These are phyloP conservation scores for Solanum commersonii DNA, from an alignment of 257 asterid genomes.

Conservation along the genomic window DNA sequence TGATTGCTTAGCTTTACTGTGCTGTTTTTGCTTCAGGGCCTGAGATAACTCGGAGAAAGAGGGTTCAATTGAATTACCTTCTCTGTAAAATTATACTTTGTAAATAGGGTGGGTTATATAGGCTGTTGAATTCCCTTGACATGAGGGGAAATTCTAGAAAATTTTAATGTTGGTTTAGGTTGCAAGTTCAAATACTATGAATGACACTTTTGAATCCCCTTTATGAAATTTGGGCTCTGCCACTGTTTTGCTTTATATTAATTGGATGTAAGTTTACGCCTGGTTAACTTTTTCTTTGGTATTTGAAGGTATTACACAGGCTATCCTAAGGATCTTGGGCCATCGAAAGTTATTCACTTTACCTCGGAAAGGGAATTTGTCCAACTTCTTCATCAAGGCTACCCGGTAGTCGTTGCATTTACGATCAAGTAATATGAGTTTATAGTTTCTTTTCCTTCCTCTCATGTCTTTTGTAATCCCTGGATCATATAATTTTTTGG, in stretches of 20 bases:
- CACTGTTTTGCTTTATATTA: background rate
- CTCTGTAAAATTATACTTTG: background rate
- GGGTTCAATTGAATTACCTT: background rate
- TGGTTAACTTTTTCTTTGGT: slow-evolving; percentile 2
- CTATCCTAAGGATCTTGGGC: slow-evolving; percentile 90
- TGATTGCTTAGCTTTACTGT: background rate
- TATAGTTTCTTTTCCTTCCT: background rate
- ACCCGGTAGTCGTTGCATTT: slow-evolving; percentile 91
- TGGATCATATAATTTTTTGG: background rate
- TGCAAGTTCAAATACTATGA: background rate
- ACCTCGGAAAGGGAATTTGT: slow-evolving; percentile 92
- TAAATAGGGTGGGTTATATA: background rate
- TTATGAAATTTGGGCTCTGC: background rate
- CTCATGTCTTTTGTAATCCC: background rate
- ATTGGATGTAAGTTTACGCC: background rate
- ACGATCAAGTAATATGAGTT: slow-evolving; percentile 59
- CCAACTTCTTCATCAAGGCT: slow-evolving; percentile 89
- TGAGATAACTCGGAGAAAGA: background rate
- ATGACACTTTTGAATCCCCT: background rate
- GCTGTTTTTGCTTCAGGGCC: background rate
- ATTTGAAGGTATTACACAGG: slow-evolving; percentile 71
- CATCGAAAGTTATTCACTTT: slow-evolving; percentile 70
- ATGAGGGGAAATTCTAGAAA: background rate
- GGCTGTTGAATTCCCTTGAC: background rate
- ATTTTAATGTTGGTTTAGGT: background rate